Percentiles rank a stretch among this genome's conserved stretches.
These are phyloP conservation scores for Poteriospumella lacustris DNA, from an alignment of 108 stramenopile species.

Conservation along the genomic window DNA sequence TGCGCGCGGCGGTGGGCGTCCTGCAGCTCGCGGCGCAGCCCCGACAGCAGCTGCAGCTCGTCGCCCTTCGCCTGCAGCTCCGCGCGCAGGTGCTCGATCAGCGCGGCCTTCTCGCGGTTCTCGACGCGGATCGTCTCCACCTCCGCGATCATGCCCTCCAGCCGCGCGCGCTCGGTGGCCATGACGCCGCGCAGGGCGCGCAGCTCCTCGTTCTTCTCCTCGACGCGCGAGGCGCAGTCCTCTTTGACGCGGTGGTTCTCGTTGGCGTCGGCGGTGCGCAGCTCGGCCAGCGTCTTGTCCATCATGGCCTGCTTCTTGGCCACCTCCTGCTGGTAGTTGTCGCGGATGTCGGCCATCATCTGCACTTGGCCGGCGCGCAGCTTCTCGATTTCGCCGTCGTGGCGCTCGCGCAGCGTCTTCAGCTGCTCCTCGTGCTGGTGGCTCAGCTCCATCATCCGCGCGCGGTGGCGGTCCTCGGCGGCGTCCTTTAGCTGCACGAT, in stretches of 20 bases:
- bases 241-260: background rate
- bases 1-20: background rate
- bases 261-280: background rate
- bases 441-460: too few relatives aligned
- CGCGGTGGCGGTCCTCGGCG: too few relatives aligned
- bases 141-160: background rate
- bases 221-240: background rate
- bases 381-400: slow-evolving; percentile 4
- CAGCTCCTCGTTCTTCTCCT: background rate
- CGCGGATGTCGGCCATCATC: background rate
- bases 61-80: background rate
- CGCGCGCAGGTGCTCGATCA: background rate
- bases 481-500: too few relatives aligned
- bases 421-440: too few relatives aligned
- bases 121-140: background rate
- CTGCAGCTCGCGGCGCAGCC: background rate
- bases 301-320: background rate
- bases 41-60: background rate
- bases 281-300: background rate
- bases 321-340: background rate
- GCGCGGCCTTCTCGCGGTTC: background rate
- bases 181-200: background rate
- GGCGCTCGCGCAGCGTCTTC: too few relatives aligned
- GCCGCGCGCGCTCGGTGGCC: background rate
- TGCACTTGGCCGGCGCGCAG: background rate